Evolutionary conservation across 345 rosid species (phyloP).

Genomic region (Salix arbutifolia): DNA sequence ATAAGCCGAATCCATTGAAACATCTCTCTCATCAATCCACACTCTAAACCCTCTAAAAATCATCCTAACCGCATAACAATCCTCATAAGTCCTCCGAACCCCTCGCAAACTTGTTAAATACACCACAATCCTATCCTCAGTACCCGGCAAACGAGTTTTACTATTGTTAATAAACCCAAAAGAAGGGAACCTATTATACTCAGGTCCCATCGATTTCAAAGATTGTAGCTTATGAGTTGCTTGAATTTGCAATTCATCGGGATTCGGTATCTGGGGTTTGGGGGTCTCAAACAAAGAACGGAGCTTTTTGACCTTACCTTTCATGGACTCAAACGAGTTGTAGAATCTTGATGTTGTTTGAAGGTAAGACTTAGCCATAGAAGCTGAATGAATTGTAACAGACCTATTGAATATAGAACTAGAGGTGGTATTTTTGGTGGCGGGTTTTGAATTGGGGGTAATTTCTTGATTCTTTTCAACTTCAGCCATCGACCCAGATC

Average conservation of each 20-base stretch:
- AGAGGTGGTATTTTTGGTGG: background rate
- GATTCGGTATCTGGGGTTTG: conserved; percentile 14
- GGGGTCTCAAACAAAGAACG: conserved; percentile 54
- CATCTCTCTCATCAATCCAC: conserved; percentile 86
- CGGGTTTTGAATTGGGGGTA: conserved; percentile 29
- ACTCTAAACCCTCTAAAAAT: conserved; percentile 88
- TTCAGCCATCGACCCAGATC: conserved; percentile 44
- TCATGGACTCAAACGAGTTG: conserved; percentile 53
- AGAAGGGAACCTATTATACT: conserved; percentile 19
- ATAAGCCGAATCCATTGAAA: conserved; percentile 82
- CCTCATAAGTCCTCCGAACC: conserved; percentile 80
- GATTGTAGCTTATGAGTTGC: conserved; percentile 22
- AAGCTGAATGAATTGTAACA: conserved; percentile 38
- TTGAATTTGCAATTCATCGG: conserved; percentile 3
- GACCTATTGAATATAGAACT: conserved; percentile 47
- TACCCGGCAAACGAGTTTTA: conserved; percentile 57
- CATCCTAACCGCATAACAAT: conserved; percentile 82
- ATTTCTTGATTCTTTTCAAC: conserved; percentile 33
- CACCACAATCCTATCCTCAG: conserved; percentile 84
- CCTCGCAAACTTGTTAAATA: conserved; percentile 86
- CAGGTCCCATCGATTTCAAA: conserved; percentile 21
- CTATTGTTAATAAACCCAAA: conserved; percentile 16
- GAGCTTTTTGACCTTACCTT: conserved; percentile 70
- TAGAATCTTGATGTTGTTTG: conserved; percentile 45
- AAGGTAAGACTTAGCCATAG: conserved; percentile 27